Evolutionary conservation across 768 basidiomycete species (phyloP).

Genomic region (Hydnomerulius pinastri): DNA sequence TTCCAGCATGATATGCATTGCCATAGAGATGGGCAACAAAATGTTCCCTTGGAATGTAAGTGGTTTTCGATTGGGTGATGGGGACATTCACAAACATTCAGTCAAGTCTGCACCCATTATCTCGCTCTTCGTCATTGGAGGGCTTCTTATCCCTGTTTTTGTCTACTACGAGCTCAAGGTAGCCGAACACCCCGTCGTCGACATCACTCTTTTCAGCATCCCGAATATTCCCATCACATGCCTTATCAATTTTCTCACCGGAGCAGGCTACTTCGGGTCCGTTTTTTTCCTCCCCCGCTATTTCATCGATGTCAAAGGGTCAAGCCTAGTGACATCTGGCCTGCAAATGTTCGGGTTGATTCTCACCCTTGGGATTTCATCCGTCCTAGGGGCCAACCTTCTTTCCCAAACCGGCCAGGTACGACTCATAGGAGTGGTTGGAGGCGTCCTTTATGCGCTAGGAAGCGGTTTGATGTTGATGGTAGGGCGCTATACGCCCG

Average conservation of each 20-base stretch:
- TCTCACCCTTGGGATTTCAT: constrained; percentile 33
- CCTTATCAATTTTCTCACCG: constrained; percentile 39
- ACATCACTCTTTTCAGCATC: constrained; percentile 33
- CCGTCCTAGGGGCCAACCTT: constrained; percentile 37
- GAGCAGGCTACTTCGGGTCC: constrained; percentile 38
- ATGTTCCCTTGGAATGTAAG: constrained; percentile 36
- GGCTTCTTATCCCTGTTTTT: constrained; percentile 34
- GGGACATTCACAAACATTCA: constrained; percentile 5
- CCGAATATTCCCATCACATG: constrained; percentile 38
- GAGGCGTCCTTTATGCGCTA: constrained; percentile 34
- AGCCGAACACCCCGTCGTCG: constrained; percentile 35
- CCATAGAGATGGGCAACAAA: constrained; percentile 42
- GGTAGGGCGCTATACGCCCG: constrained; percentile 32
- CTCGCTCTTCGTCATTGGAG: constrained; percentile 29
- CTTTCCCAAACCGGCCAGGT: constrained; percentile 33
- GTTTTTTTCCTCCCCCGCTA: constrained; percentile 42
- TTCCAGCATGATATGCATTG: constrained; percentile 36
- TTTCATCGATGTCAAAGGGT: constrained; percentile 39
- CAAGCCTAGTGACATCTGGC: constrained; percentile 33
- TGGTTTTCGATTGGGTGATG: neutral
- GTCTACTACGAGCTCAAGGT: constrained; percentile 36
- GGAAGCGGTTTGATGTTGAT: constrained; percentile 35
- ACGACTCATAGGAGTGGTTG: constrained; percentile 31
- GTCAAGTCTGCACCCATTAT: constrained; percentile 32
- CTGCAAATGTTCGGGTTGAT: constrained; percentile 38